phyloP scores from a whole-genome alignment of 306 rosid species.

The Aeschynomene evenia region DNA sequence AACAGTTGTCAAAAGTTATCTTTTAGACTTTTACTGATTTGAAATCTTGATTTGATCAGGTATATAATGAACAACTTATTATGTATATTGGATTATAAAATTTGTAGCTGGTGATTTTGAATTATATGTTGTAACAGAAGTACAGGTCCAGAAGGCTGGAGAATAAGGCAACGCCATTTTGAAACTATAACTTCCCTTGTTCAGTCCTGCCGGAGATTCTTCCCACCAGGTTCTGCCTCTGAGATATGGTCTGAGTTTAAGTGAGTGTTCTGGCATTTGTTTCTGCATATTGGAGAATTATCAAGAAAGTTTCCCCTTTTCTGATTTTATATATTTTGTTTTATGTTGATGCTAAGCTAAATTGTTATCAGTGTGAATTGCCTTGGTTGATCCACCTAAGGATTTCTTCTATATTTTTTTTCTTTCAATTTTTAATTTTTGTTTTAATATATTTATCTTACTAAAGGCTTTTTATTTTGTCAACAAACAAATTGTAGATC shows the following conservation, averaged over 20 bases:
- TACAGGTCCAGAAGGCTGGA: constrained; percentile 99
- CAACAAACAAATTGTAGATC: constrained; percentile 60
- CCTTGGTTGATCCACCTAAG: constrained; percentile 6
- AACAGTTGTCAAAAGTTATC: neutral
- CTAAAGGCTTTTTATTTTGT: constrained; percentile 18
- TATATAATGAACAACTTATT: neutral
- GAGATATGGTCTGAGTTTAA: constrained; percentile 99
- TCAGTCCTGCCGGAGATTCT: constrained; percentile 91
- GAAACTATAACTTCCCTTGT: constrained; percentile 92
- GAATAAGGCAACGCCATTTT: constrained; percentile 87
- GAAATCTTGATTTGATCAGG: constrained; percentile 8
- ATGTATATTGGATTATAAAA: constrained; percentile 6
- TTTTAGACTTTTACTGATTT: constrained; percentile 24
- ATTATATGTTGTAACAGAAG: constrained; percentile 55
- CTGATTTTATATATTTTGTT: constrained; percentile 24
- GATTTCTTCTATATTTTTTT: neutral
- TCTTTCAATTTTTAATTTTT: neutral
- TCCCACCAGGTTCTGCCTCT: constrained; percentile 84
- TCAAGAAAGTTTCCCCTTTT: constrained; percentile 13
- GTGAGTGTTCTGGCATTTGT: constrained; percentile 50
- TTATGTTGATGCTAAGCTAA: constrained; percentile 16
- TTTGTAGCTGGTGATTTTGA: constrained; percentile 27
- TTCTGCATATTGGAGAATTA: constrained; percentile 25
- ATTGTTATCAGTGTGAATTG: constrained; percentile 10
- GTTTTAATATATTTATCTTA: constrained; percentile 18